Evolutionary conservation across 1,284 basidiomycete species (phyloP), one percentile per base, ranked within the genome.

Genomic region (Boletus smithii): DNA sequence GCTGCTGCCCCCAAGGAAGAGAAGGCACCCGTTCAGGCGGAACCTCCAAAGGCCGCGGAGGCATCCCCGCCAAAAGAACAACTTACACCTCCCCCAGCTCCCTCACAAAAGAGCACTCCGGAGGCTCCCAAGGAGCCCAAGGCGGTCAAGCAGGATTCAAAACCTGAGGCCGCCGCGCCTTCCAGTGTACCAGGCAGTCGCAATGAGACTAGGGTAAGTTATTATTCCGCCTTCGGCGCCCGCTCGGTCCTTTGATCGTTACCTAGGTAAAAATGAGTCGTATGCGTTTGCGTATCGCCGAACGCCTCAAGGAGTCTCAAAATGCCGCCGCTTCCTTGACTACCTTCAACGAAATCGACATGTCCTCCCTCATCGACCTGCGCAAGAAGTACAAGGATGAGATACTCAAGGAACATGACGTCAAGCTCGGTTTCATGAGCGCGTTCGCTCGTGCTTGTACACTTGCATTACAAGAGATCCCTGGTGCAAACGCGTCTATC

Each of bases 341-440:
- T 44, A 99, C 95, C 36, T 99, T 99, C 81, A 98, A 99, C 75
- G 95, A 99, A 74, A 93, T 99, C 66, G 95, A 99, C 76, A 99
- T 99, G 95, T 94, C 91, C 37, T 86, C 87, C 38, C 73, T 98
- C 53, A 91, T 98, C 77, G 87, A 89, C 44, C 87, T 99, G 85
- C 88, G 97, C 61, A 85, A 87, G 66, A 85, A 89, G 65, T 95
- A 95, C 84, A 99, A 99, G 80, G 94, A 98, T 58, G 77, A 83
- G 47, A 76, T 98, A 42, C 76, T 95, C 48, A 97, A 99, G 73
- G 82, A 88, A 66, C 88, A 95, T 60, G 95, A 93, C 41, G 86
- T 98, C 70, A 99, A 99, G 74, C 82, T 99, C 55, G 95, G 97
- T 32, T 99, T 93, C 81, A 99, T 99, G 97, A 91, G 88, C 55